phyloP scores from a whole-genome alignment of 2,329 filamentous ascomycete species.

The Dothidotthia symphoricarpi region DNA sequence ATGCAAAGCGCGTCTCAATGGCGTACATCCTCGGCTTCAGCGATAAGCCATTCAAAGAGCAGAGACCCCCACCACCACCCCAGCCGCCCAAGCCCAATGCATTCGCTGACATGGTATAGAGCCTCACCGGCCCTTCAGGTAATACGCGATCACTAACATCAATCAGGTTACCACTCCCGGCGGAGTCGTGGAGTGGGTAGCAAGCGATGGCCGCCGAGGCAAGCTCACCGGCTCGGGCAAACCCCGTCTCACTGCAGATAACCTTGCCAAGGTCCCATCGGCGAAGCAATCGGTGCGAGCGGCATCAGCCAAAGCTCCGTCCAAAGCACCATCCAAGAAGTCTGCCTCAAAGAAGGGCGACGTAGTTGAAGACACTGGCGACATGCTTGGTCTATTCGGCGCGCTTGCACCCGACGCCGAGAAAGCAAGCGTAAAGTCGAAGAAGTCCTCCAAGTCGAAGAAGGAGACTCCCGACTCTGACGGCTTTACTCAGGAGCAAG shows the following conservation, averaged over 20 bases:
- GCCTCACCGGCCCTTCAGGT: rapidly evolving
- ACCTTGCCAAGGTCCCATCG: slow-evolving; percentile 12
- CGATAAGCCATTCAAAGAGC: slow-evolving; percentile 31
- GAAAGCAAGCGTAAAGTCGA: not conserved
- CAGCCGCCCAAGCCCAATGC: slow-evolving; percentile 9
- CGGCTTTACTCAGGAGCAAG: slow-evolving; percentile 42
- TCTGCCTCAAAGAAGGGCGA: not conserved
- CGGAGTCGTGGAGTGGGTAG: slow-evolving; percentile 33
- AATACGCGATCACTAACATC: slow-evolving; percentile 1
- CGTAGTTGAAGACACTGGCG: not conserved
- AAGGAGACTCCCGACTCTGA: slow-evolving; percentile 2
- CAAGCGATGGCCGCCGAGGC: slow-evolving; percentile 36
- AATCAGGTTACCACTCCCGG: slow-evolving; percentile 21
- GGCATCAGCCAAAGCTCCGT: too few species aligned
- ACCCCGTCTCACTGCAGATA: slow-evolving; percentile 13
- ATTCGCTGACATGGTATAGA: slow-evolving; percentile 15
- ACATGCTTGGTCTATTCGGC: not conserved
- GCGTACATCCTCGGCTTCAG: slow-evolving; percentile 31
- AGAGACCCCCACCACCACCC: slow-evolving; percentile 11
- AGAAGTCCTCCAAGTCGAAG: too few species aligned
- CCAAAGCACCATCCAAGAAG: too few species aligned
- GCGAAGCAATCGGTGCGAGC: slow-evolving; percentile 5
- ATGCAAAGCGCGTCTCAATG: slow-evolving; percentile 23
- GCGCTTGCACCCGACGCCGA: not conserved
- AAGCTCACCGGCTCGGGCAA: slow-evolving; percentile 18